These are phyloP conservation scores for Fusarium sp. DNA, from an alignment of 2,329 filamentous ascomycete genomes.

Conservation along the genomic window DNA sequence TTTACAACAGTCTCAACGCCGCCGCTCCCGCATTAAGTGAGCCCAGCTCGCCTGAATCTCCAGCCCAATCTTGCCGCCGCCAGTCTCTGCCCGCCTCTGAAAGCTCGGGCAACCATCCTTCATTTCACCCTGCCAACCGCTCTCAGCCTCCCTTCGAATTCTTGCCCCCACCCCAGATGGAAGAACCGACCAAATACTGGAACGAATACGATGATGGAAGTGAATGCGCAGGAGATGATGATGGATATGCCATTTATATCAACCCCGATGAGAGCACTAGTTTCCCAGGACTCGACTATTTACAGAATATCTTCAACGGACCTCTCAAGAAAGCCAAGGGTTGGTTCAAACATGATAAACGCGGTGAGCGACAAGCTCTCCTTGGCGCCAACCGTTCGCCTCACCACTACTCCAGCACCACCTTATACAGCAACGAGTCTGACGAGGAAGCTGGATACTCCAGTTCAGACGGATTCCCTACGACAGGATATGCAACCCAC, in stretches of 20 bases:
- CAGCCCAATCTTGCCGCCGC: conserved; percentile 27
- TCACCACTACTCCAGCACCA: conserved; percentile 48
- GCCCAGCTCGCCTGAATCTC: conserved; percentile 53
- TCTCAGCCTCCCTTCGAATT: conserved; percentile 47
- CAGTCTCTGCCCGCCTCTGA: conserved; percentile 26
- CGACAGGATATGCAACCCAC: conserved; percentile 63
- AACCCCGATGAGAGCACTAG: conserved; percentile 71
- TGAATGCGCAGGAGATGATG: conserved; percentile 67
- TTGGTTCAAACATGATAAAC: conserved; percentile 58
- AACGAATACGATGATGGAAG: conserved; percentile 89
- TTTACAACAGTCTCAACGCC: conserved; percentile 60
- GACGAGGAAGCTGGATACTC: conserved; percentile 63
- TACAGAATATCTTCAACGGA: conserved; percentile 63
- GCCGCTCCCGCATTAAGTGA: conserved; percentile 56
- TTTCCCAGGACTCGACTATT: conserved; percentile 72
- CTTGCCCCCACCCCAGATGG: conserved; percentile 46
- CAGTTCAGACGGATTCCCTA: conserved; percentile 62
- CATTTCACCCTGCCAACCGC: conserved; percentile 46
- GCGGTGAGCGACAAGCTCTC: conserved; percentile 46
- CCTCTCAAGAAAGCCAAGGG: conserved; percentile 63
- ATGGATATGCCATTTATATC: conserved; percentile 77
- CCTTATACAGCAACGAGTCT: conserved; percentile 52
- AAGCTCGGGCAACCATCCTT: conserved; percentile 1
- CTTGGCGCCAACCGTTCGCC: conserved; percentile 43
- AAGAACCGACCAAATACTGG: conserved; percentile 70